Percentiles rank a stretch among this genome's conserved stretches.
These are phyloP conservation scores for Gentiana macrophylla DNA, from an alignment of 257 asterid species.

Conservation along the genomic window DNA sequence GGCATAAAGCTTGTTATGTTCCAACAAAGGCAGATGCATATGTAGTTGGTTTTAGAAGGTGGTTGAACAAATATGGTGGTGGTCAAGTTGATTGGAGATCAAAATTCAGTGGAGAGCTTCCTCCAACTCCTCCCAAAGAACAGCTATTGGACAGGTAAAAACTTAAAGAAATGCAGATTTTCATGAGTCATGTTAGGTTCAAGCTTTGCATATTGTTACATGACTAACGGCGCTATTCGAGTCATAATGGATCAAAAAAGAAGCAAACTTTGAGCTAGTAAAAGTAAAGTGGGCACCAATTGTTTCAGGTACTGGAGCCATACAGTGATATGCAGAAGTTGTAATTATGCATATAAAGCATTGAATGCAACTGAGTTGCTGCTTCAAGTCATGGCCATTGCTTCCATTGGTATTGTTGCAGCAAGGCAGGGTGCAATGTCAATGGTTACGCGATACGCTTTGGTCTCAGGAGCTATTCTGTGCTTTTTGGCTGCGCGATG, in stretches of 20 bases:
- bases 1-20: conserved; percentile 64
- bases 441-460: conserved; percentile 26
- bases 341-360: conserved; percentile 49
- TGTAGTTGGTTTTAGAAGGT: conserved; percentile 54
- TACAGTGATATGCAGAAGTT: conserved; percentile 60
- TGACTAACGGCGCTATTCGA: background rate
- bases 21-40: conserved; percentile 68
- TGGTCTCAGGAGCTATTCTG: conserved; percentile 41
- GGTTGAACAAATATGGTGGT: conserved; percentile 67
- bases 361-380: conserved; percentile 39
- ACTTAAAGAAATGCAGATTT: background rate
- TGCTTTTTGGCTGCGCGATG: conserved; percentile 71
- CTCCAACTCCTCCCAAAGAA: conserved; percentile 69
- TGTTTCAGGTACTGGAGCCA: conserved; percentile 73
- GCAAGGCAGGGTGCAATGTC: conserved; percentile 46
- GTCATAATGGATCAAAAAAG: background rate
- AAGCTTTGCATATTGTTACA: too few species aligned
- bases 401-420: conserved; percentile 45
- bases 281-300: background rate
- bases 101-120: conserved; percentile 44
- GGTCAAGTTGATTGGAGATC: conserved; percentile 53
- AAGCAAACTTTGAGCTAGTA: background rate
- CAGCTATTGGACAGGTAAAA: conserved; percentile 61
- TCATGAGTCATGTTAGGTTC: too few species aligned
- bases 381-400: conserved; percentile 46